phyloP scores from a whole-genome alignment of 2,329 filamentous ascomycete genomes.

The Aspergillus sp. region DNA sequence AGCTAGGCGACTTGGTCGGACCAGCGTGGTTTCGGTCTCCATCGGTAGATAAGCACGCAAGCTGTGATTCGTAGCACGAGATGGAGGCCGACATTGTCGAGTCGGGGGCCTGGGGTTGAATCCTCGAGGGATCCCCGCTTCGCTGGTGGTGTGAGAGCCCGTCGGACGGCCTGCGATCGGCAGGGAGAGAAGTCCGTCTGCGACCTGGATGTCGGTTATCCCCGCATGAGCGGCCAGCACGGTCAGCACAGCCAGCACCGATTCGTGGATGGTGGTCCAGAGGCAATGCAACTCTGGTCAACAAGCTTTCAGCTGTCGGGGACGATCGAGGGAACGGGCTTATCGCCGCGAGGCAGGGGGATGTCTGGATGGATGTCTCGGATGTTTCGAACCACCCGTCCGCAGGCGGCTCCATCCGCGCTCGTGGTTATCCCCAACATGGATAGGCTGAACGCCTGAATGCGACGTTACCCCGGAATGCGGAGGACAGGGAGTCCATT shows the following conservation, averaged over 20 bases:
- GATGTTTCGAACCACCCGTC: not conserved
- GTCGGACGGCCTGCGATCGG: not conserved
- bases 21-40: not conserved
- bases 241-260: no score
- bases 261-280: no score
- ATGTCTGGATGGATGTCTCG: not conserved
- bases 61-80: conserved; percentile 12
- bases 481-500: conserved; percentile 2
- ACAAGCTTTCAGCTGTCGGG: no score
- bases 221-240: no score
- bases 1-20: not conserved
- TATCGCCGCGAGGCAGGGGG: no score
- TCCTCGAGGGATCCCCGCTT: no score
- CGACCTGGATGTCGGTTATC: conserved; percentile 14
- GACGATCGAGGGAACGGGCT: no score
- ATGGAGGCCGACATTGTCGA: conserved; percentile 1
- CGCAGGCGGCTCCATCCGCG: not conserved
- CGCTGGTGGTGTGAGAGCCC: not conserved
- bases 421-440: not conserved
- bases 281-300: no score
- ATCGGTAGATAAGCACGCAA: conserved; percentile 17
- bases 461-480: conserved; percentile 13
- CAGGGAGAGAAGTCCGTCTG: not conserved
- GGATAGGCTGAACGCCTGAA: not conserved
- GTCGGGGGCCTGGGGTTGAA: not conserved